Base-by-base conservation (phyloP, 495 filamentous ascomycete genomes). In the Neurospora sp. region DNA sequence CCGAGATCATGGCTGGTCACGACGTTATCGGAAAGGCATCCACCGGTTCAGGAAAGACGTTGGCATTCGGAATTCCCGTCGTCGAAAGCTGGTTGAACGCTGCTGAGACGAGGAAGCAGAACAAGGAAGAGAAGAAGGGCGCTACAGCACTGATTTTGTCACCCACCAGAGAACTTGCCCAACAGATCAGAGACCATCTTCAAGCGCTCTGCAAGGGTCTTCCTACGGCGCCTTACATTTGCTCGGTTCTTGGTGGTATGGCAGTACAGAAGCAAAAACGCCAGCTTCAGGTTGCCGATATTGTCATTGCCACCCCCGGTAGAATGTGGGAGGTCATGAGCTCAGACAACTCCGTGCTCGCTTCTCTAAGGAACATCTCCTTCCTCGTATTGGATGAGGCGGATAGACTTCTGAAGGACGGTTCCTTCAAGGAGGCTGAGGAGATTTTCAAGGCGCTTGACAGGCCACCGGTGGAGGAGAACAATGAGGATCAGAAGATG, bases 361-460 rank as follows among this genome's bases (percentile, higher is more conserved):
- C 84, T 2, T 87, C 86, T n/a, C 87, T 98, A 73, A 88, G 87
- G 75, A 77, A 83, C 16, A 90, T 97, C 48, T 86, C 88, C 68
- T 98, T 94, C 75, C 84, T 99, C 3, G 94, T 98, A 0, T 86
- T 99, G 5, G 96, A 99, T 76, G 96, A 99, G 83, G 96, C 96
- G 0, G 96, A 99, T 83, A 87, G 96, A 70, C 85, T 99, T 42
- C 83, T 99, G 45, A 96, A 94, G 71, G 91, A 97, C 77, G 96
- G 96, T 3, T 91, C 97, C 78, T 99, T 96, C 82, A 94, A 98
- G 80, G 96, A 99, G 77, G 88, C 94, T 1, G 90, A 93, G 59
- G 90, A 98, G 69, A 94, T 98, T 44, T 79, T 99, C 14, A 87
- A 86, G 70, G 86, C 92, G 0, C 82, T 99, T 6, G 92, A 96